Evolutionary conservation across 106 monocot genomes (phyloP).

Genomic region (Acorus gramineus): DNA sequence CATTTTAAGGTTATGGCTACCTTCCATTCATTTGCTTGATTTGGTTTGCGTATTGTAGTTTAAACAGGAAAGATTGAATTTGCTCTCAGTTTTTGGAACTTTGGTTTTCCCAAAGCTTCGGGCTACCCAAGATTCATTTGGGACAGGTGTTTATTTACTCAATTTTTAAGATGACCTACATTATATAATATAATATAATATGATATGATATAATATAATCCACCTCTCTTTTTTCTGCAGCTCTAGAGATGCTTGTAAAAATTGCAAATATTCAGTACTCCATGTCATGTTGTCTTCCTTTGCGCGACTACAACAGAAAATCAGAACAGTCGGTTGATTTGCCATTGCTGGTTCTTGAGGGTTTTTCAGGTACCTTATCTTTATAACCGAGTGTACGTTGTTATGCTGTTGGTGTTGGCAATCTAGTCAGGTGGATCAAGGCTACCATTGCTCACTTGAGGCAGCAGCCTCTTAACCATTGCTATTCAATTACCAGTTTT

Average conservation of each 20-base stretch:
- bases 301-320: constrained; percentile 18
- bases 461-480: too few relatives aligned
- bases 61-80: constrained; percentile 56
- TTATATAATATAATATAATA: too few relatives aligned
- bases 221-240: constrained; percentile 19
- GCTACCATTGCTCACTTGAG: too few relatives aligned
- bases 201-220: not conserved
- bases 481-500: too few relatives aligned
- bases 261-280: constrained; percentile 46
- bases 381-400: too few relatives aligned
- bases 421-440: too few relatives aligned
- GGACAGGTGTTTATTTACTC: constrained; percentile 34
- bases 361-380: too few relatives aligned
- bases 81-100: constrained; percentile 62
- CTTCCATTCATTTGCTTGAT: not conserved
- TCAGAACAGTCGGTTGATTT: too few relatives aligned
- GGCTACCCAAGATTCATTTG: constrained; percentile 72
- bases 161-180: not conserved
- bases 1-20: not conserved
- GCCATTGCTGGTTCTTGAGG: too few relatives aligned
- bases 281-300: constrained; percentile 51
- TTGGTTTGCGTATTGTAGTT: constrained; percentile 12
- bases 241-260: constrained; percentile 55
- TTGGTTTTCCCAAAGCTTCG: constrained; percentile 86
- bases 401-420: too few relatives aligned